Percentiles rank a stretch among this genome's conserved stretches.
Conservation (phyloP, 75 land plant genomes). For the Isoetes taiwanensis region DNA sequence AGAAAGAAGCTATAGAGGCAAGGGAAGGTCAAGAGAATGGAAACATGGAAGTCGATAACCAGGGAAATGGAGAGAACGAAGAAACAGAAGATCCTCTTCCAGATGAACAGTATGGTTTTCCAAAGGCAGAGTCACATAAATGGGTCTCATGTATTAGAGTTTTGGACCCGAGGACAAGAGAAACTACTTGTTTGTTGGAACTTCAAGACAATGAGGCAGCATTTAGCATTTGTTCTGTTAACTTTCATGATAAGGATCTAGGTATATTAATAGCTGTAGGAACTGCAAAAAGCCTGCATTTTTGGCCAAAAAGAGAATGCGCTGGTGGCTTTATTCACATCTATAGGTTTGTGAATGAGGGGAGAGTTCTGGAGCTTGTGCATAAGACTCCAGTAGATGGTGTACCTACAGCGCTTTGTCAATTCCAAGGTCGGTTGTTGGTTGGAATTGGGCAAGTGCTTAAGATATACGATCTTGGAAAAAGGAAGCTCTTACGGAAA, state of each 20-base stretch:
- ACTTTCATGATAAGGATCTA: conserved; percentile 83
- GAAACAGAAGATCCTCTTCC: conserved; percentile 70
- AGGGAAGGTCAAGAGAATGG: conserved; percentile 59
- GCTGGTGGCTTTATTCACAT: conserved; percentile 73
- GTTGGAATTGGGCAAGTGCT: conserved; percentile 87
- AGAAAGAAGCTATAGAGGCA: conserved; percentile 68
- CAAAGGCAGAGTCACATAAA: conserved; percentile 74
- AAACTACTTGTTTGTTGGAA: conserved; percentile 74
- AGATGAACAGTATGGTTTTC: conserved; percentile 98
- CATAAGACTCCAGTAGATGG: conserved; percentile 98
- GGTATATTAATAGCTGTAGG: conserved; percentile 88
- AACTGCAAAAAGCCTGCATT: conserved; percentile 79
- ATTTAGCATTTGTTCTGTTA: conserved; percentile 80
- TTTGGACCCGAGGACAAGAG: conserved; percentile 69
- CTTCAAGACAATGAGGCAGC: conserved; percentile 98
- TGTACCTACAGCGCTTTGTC: conserved; percentile 83
- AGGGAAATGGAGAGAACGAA: conserved; percentile 76
- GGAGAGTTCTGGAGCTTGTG: conserved; percentile 70
- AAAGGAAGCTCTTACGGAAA: conserved; percentile 76
- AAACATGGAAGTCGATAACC: conserved; percentile 47
- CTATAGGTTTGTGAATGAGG: conserved; percentile 78
- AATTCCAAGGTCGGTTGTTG: conserved; percentile 89
- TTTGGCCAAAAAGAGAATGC: conserved; percentile 60
- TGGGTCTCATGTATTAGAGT: conserved; percentile 97
- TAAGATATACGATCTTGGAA: conserved; percentile 85